phyloP scores from a whole-genome alignment of 2,329 filamentous ascomycete species.

The Microascus cirrosus region DNA sequence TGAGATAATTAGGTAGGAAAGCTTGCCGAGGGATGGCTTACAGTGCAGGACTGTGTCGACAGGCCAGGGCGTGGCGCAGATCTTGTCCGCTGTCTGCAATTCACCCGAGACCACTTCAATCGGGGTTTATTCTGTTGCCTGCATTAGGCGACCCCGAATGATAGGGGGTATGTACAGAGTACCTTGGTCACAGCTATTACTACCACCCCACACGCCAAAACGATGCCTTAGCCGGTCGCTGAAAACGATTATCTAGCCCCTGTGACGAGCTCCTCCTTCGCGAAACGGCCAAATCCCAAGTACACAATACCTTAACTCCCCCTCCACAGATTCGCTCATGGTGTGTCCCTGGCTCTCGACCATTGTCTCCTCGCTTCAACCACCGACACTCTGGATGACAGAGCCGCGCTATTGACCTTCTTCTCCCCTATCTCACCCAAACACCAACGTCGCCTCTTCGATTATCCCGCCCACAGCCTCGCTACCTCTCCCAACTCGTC shows the following conservation, averaged over 20 bases:
- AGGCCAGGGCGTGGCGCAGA: too few species aligned
- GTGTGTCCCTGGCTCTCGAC: neutral
- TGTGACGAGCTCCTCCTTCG: neutral
- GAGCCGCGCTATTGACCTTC: slow-evolving; percentile 2
- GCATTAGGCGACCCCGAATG: neutral
- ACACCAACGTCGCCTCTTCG: slow-evolving; percentile 4
- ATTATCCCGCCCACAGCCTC: neutral
- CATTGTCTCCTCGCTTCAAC: slow-evolving; percentile 4
- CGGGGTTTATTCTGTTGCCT: neutral
- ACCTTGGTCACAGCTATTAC: neutral
- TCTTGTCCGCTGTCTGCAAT: too few species aligned
- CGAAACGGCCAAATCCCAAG: neutral
- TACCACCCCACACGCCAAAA: neutral
- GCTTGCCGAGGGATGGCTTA: too few species aligned
- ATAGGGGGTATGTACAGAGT: neutral
- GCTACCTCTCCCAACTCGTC: neutral
- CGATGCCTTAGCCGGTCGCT: neutral
- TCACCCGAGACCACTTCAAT: neutral
- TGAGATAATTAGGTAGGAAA: too few species aligned
- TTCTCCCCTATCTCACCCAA: slow-evolving; percentile 1
- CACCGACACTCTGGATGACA: neutral
- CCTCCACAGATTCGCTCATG: neutral
- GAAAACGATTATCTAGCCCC: neutral
- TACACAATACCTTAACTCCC: neutral
- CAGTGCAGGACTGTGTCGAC: too few species aligned